These are phyloP conservation scores for Flaveria sonorensis DNA, from an alignment of 129 eudicot species.

Conservation along the genomic window DNA sequence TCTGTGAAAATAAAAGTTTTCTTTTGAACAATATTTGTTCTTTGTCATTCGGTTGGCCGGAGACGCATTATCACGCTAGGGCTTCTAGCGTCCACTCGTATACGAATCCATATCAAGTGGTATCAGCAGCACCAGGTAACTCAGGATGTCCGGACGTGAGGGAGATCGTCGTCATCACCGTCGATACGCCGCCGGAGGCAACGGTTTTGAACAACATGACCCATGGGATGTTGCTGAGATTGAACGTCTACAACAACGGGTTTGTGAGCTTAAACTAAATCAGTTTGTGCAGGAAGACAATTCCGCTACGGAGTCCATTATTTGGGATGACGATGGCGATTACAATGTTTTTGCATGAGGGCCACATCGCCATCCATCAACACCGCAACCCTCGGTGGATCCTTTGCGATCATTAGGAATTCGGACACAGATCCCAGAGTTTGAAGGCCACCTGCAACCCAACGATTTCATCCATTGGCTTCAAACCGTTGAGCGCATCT, in stretches of 20 bases:
- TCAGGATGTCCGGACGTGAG: too few relatives aligned
- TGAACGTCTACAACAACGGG: neutral
- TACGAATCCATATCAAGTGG: conserved; percentile 7
- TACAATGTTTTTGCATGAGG: neutral
- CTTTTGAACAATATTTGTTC: too few relatives aligned
- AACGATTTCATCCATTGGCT: neutral
- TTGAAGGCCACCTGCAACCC: too few relatives aligned
- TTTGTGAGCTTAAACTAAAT: neutral
- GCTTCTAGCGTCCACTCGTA: too few relatives aligned
- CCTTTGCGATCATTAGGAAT: too few relatives aligned
- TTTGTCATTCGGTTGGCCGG: too few relatives aligned
- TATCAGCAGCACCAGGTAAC: neutral
- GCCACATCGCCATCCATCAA: neutral
- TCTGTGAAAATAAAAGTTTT: too few relatives aligned
- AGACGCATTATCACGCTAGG: too few relatives aligned
- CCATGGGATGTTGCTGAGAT: conserved; percentile 2
- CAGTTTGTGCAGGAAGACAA: neutral
- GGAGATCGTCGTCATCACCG: conserved; percentile 12
- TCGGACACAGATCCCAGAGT: too few relatives aligned
- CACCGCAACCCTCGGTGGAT: neutral
- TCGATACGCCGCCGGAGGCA: conserved; percentile 20
- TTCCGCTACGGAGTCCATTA: neutral
- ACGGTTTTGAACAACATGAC: neutral
- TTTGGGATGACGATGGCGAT: neutral
- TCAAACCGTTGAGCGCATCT: too few relatives aligned